These are phyloP conservation scores for Zasmidium angulare DNA, from an alignment of 2,329 filamentous ascomycete genomes.

Conservation along the genomic window DNA sequence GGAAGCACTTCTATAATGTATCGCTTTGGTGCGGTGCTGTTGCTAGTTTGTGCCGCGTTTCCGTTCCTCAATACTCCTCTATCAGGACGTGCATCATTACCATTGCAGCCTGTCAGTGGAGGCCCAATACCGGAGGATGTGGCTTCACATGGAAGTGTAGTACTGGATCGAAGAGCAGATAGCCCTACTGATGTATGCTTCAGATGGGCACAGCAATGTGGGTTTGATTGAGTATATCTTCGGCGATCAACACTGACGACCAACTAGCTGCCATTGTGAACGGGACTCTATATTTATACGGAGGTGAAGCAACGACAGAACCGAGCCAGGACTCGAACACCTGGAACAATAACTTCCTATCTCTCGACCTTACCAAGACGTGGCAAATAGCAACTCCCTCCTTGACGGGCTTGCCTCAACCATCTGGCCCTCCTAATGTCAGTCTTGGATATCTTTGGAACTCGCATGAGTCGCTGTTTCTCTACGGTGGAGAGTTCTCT, in stretches of 20 bases:
- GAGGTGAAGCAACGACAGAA: slow-evolving; percentile 63
- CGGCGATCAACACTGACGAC: slow-evolving; percentile 16
- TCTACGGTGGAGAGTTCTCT: slow-evolving; percentile 74
- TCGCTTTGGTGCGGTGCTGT: slow-evolving; percentile 25
- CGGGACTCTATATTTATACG: slow-evolving; percentile 74
- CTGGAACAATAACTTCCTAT: slow-evolving; percentile 75
- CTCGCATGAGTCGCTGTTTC: slow-evolving; percentile 66
- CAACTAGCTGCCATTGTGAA: slow-evolving; percentile 63
- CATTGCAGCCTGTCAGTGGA: slow-evolving; percentile 33
- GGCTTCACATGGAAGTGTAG: slow-evolving; percentile 13
- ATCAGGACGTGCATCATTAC: slow-evolving; percentile 24
- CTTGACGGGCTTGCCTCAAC: slow-evolving; percentile 61
- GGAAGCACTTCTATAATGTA: slow-evolving; percentile 26
- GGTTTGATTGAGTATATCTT: background rate
- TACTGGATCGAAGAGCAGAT: slow-evolving; percentile 23
- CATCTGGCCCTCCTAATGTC: slow-evolving; percentile 68
- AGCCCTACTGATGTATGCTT: slow-evolving; percentile 60
- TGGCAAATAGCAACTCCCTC: slow-evolving; percentile 67
- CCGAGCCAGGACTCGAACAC: slow-evolving; percentile 61
- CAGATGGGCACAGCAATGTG: slow-evolving; percentile 66
- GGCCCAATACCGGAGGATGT: slow-evolving; percentile 25
- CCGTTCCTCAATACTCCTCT: slow-evolving; percentile 29
- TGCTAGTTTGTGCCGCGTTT: slow-evolving; percentile 29
- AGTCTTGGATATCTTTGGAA: slow-evolving; percentile 76
- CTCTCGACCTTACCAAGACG: slow-evolving; percentile 69